phyloP scores from a whole-genome alignment of 1,284 basidiomycete species.

The Golubevia sp. region DNA sequence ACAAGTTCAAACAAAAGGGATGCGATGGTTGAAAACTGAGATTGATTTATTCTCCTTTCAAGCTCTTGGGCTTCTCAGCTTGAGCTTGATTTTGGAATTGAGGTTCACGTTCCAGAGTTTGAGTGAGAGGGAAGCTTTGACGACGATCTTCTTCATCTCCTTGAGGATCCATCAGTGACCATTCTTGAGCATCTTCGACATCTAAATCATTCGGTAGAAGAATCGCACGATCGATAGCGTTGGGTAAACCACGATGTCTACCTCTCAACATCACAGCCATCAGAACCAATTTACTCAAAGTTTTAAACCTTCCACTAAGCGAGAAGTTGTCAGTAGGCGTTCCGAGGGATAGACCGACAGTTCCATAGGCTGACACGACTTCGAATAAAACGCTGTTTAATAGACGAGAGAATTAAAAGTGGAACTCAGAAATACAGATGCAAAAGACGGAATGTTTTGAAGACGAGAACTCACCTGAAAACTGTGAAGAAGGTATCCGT shows the following conservation, averaged over 20 bases:
- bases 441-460: conserved; percentile 7
- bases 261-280: conserved; percentile 84
- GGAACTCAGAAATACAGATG: neutral
- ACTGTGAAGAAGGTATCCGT: conserved; percentile 46
- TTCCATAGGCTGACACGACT: conserved; percentile 66
- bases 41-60: too few species aligned
- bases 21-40: too few species aligned
- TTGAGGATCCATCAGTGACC: too few species aligned
- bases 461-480: conserved; percentile 7
- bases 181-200: conserved; percentile 45
- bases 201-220: conserved; percentile 58
- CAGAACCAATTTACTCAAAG: conserved; percentile 53
- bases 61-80: too few species aligned
- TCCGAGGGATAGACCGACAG: conserved; percentile 69
- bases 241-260: conserved; percentile 83
- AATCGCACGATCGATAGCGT: conserved; percentile 82
- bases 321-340: conserved; percentile 65
- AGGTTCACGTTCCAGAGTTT: too few species aligned
- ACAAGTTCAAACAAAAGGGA: too few species aligned
- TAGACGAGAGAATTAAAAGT: conserved; percentile 64
- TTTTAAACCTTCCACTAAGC: conserved; percentile 44
- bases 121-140: too few species aligned
- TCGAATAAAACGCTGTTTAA: conserved; percentile 61
- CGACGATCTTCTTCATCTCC: too few species aligned
- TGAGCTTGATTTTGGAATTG: too few species aligned